These are phyloP conservation scores for Bacterosira constricta DNA, from an alignment of 108 stramenopile species.

Conservation along the genomic window DNA sequence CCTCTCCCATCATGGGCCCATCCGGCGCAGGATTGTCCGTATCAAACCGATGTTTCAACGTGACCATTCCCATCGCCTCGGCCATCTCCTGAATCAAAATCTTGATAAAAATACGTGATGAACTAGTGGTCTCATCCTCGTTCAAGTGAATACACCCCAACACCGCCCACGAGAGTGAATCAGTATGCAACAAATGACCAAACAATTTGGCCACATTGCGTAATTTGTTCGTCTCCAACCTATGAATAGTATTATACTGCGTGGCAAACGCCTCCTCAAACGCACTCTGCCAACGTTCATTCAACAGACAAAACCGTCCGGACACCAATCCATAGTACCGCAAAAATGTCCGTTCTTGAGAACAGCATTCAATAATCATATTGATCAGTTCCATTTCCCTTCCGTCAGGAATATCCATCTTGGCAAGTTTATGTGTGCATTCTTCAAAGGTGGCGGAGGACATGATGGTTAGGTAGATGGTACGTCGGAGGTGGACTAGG, in stretches of 20 bases:
- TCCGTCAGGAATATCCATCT: constrained; percentile 92
- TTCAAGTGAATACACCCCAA: constrained; percentile 89
- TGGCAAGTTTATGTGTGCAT: constrained; percentile 96
- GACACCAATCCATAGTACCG: constrained; percentile 95
- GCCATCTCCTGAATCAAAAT: constrained; percentile 97
- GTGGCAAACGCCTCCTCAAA: constrained; percentile 86
- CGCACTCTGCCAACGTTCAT: constrained; percentile 87
- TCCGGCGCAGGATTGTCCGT: constrained; percentile 67
- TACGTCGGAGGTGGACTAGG: constrained; percentile 95
- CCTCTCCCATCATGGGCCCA: constrained; percentile 17
- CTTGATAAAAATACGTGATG: constrained; percentile 98
- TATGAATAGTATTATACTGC: constrained; percentile 94
- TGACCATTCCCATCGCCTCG: constrained; percentile 92
- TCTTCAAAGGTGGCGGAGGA: constrained; percentile 98
- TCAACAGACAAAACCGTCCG: constrained; percentile 92
- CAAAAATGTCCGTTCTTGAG: constrained; percentile 96
- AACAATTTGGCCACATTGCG: constrained; percentile 99
- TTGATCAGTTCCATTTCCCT: constrained; percentile 88
- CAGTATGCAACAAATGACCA: constrained; percentile 96
- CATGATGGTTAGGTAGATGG: constrained; percentile 99
- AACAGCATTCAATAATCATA: constrained; percentile 99
- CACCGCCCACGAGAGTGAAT: constrained; percentile 97
- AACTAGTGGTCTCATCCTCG: constrained; percentile 97
- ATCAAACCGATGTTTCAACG: constrained; percentile 87
- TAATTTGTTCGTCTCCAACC: constrained; percentile 98